These are phyloP conservation scores for Hylodesmum podocarpum DNA, from an alignment of 306 rosid species.

Conservation along the genomic window DNA sequence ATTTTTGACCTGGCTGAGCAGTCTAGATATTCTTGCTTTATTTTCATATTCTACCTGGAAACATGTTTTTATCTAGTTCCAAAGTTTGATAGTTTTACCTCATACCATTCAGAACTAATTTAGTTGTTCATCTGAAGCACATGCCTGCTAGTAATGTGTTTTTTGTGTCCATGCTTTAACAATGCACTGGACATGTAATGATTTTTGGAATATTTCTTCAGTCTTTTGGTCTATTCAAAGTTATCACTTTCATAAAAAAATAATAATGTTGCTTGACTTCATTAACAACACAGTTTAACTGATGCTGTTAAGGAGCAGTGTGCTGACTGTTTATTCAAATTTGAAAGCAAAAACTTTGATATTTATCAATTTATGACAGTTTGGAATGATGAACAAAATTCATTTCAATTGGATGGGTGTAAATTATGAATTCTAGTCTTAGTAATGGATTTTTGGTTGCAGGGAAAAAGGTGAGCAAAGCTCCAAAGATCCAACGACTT, in stretches of 20 bases:
- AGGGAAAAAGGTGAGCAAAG: conserved; percentile 46
- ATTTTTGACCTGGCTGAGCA: not conserved
- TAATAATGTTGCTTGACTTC: not conserved
- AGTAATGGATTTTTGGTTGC: not conserved
- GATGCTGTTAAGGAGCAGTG: not conserved
- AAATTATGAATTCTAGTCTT: not conserved
- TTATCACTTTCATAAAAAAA: not conserved
- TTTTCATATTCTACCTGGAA: not conserved
- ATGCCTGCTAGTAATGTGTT: not conserved
- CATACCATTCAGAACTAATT: not conserved
- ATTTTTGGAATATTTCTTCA: not conserved
- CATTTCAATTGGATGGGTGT: not conserved
- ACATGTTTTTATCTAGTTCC: not conserved
- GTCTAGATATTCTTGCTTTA: not conserved
- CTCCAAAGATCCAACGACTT: conserved; percentile 35
- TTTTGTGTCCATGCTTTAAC: not conserved
- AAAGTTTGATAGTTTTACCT: not conserved
- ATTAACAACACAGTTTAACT: not conserved
- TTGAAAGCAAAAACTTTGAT: not conserved
- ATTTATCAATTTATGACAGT: not conserved
- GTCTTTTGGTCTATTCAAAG: not conserved
- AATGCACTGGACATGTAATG: not conserved
- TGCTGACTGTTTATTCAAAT: not conserved
- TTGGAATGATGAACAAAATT: not conserved
- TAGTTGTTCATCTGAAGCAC: not conserved